A percentile compares a stretch with the other conserved stretches of the same genome.
phyloP scores from a whole-genome alignment of 1,139 yeast species.

The Zygotorulaspora mrakii region DNA sequence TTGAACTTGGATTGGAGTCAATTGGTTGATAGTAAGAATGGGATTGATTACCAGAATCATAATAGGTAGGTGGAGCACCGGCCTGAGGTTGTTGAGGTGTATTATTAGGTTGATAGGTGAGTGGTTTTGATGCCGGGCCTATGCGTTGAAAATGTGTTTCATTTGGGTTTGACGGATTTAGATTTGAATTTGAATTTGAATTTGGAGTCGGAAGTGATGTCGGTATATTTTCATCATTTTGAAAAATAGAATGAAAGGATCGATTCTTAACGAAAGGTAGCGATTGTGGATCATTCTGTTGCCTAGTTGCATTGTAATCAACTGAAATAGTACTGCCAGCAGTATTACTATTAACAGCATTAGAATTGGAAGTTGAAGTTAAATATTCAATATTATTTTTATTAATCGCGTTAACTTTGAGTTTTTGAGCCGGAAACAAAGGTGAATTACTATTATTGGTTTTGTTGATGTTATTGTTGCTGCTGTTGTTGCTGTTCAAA shows the following conservation, averaged over 20 bases:
- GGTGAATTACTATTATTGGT: slow-evolving; percentile 1
- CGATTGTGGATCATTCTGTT: slow-evolving; percentile 4
- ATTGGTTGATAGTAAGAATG: not conserved
- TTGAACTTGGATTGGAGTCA: not conserved
- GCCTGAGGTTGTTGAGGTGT: not conserved
- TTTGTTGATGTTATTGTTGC: too few species aligned
- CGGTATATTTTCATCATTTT: slow-evolving; percentile 4
- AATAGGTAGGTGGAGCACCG: too few species aligned
- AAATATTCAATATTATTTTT: not conserved
- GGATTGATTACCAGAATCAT: not conserved
- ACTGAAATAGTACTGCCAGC: slow-evolving; percentile 12
- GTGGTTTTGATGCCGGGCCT: not conserved
- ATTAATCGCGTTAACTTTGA: slow-evolving; percentile 1
- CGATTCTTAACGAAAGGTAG: slow-evolving; percentile 6
- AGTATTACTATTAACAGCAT: slow-evolving; percentile 9
- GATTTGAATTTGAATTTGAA: not conserved
- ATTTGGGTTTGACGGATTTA: not conserved
- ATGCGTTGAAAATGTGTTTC: not conserved
- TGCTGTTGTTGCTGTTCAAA: not conserved
- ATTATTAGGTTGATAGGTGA: not conserved
- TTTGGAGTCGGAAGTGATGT: not conserved
- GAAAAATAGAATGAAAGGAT: slow-evolving; percentile 6
- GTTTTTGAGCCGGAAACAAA: slow-evolving; percentile 1
- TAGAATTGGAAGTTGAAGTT: slow-evolving; percentile 8
- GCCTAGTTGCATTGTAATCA: slow-evolving; percentile 7